phyloP scores from a whole-genome alignment of 2,329 filamentous ascomycete species.

The Ambrosiella xylebori region DNA sequence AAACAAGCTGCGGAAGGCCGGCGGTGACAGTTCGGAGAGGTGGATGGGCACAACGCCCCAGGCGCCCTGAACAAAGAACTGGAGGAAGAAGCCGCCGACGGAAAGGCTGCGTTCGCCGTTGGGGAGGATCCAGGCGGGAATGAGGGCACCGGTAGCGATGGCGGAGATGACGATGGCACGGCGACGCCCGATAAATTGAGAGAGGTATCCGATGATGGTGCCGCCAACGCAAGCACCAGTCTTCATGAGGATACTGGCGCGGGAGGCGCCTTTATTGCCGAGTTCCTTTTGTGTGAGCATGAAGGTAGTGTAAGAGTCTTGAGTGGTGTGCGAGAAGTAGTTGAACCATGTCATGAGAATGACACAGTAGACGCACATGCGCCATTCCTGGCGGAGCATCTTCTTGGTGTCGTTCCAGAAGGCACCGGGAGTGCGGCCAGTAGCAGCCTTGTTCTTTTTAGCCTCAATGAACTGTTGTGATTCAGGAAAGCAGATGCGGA shows the following conservation, averaged over 20 bases:
- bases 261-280: slow-evolving; percentile 42
- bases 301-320: slow-evolving; percentile 70
- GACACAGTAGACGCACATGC: slow-evolving; percentile 59
- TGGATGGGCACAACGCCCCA: slow-evolving; percentile 67
- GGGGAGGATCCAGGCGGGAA: slow-evolving; percentile 55
- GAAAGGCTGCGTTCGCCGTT: slow-evolving; percentile 41
- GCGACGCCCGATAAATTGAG: slow-evolving; percentile 58
- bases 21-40: slow-evolving; percentile 59
- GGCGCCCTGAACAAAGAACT: slow-evolving; percentile 61
- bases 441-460: slow-evolving; percentile 29
- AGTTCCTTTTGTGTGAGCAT: slow-evolving; percentile 59
- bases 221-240: slow-evolving; percentile 59
- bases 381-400: slow-evolving; percentile 57
- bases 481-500: slow-evolving; percentile 54
- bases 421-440: slow-evolving; percentile 19
- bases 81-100: slow-evolving; percentile 56
- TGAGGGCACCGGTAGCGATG: slow-evolving; percentile 41
- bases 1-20: slow-evolving; percentile 55
- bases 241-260: slow-evolving; percentile 72
- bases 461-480: slow-evolving; percentile 59
- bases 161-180: slow-evolving; percentile 46
- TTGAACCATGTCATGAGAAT: slow-evolving; percentile 66
- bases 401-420: slow-evolving; percentile 54
- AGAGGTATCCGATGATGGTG: slow-evolving; percentile 55
- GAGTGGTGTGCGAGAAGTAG: slow-evolving; percentile 61